Conservation (phyloP, 352 stramenopile species). For the Globisporangium radiosum region DNA sequence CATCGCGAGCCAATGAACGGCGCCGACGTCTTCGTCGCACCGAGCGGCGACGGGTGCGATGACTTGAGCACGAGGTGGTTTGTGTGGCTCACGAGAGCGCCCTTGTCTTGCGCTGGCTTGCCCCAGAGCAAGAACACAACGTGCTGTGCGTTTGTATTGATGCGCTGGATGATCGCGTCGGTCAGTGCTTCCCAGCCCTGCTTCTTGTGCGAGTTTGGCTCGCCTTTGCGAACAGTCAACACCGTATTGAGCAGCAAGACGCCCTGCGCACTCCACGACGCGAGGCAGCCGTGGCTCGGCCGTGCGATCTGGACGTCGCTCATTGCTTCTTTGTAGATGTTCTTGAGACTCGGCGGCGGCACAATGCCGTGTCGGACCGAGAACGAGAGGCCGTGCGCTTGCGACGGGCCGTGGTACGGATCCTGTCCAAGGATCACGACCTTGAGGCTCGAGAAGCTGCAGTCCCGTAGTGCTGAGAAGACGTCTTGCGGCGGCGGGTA, state of each 20-base stretch:
- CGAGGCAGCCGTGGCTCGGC: conserved; percentile 89
- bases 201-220: conserved; percentile 95
- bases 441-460: conserved; percentile 80
- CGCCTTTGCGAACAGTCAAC: conserved; percentile 91
- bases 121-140: conserved; percentile 99
- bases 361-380: conserved; percentile 88
- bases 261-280: conserved; percentile 91
- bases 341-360: conserved; percentile 93
- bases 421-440: conserved; percentile 94
- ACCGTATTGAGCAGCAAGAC: conserved; percentile 98
- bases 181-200: conserved; percentile 97
- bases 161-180: conserved; percentile 88
- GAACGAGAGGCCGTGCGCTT: conserved; percentile 87
- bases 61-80: conserved; percentile 86
- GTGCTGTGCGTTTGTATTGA: conserved; percentile 70
- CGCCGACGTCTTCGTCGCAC: conserved; percentile 92
- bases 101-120: conserved; percentile 90
- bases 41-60: conserved; percentile 92
- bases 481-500: conserved; percentile 84
- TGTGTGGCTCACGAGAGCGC: conserved; percentile 60
- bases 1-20: conserved; percentile 95
- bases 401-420: conserved; percentile 81
- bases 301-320: conserved; percentile 64
- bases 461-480: conserved; percentile 89
- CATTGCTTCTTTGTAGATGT: conserved; percentile 97